Evolutionary conservation across 345 rosid species (phyloP), one percentile per base, ranked within the genome.

Genomic region (Citrus australasica): DNA sequence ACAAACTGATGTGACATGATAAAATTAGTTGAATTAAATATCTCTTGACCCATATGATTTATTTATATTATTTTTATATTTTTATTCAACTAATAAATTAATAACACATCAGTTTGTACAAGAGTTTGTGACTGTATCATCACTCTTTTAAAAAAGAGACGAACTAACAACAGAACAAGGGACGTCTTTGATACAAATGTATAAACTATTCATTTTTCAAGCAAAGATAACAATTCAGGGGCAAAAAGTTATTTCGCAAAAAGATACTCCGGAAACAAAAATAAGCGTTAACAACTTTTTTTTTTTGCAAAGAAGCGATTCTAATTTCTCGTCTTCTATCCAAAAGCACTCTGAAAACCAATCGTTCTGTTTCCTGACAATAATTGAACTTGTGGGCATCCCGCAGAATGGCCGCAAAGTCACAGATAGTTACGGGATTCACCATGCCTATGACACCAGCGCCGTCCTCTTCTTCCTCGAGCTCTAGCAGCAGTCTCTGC

Each of bases 401-500:
- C 25, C 48, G 30, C n/a, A 33, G 56, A 53, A 85, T 70, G 86
- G 81, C 86, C 48, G 75, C 64, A 21, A 87, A 86, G 42, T 77
- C 87, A 5, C 90, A 85, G 37, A 70, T 83, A 72, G 58, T 90
- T 78, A 61, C 92, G 8, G 86, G 88, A 62, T 78, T 85, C 40
- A n/a, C 83, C 38, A 28, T 79, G 68, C 83, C 89, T 37, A 51
- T 80, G 48, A 80, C 76, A 22, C 78, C 80, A 3, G 78, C 87
- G 70, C 80, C 85, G 48, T 78, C 84, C 55, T 69, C 83, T 69
- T 71, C 84, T 60, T 72, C 84, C 35, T 81, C 91, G 7, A 42
- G 77, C 82, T 75, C 89, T 30, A 59, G 74, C 64, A 77, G 42
- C 65, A 85, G 69, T 59, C 84, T 84, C 79, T 79, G 71, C 59